phyloP scores from a whole-genome alignment of 1,139 yeast genomes.

The Nakaseomyces glabratus region DNA sequence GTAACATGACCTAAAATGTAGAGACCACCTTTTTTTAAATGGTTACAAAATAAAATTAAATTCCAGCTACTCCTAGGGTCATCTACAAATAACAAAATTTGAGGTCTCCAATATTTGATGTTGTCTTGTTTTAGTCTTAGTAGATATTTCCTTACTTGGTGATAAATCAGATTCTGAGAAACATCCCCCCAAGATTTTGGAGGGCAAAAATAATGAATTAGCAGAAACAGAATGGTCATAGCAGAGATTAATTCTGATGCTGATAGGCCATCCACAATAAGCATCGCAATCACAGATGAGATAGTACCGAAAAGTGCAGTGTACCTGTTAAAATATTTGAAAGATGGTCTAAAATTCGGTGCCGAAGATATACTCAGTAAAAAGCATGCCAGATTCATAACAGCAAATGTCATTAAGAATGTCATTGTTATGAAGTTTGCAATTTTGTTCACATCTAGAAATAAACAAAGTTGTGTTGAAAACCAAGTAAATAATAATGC shows the following conservation, averaged over 20 bases:
- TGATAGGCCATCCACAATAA: conserved; percentile 82
- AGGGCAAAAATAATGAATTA: conserved; percentile 84
- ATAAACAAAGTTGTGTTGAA: conserved; percentile 70
- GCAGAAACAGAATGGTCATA: conserved; percentile 53
- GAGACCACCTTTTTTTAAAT: conserved; percentile 87
- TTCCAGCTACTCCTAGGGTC: conserved; percentile 90
- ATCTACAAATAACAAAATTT: conserved; percentile 75
- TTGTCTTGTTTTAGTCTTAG: conserved; percentile 77
- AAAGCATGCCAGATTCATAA: conserved; percentile 88
- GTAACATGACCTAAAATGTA: conserved; percentile 89
- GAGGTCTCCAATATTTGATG: conserved; percentile 97
- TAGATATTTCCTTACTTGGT: conserved; percentile 87
- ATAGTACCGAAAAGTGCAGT: conserved; percentile 75
- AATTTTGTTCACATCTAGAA: conserved; percentile 85
- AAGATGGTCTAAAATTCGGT: conserved; percentile 93
- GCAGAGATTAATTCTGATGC: conserved; percentile 69
- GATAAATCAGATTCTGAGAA: conserved; percentile 86
- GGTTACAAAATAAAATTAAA: conserved; percentile 86
- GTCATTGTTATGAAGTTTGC: conserved; percentile 97
- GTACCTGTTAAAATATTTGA: conserved; percentile 69
- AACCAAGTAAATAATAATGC: conserved; percentile 71
- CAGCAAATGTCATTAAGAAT: conserved; percentile 87
- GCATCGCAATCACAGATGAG: conserved; percentile 74
- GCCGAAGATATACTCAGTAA: conserved; percentile 81
- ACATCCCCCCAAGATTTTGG: conserved; percentile 98